A percentile compares a stretch with the other conserved stretches of the same genome.
Evolutionary conservation across 495 filamentous ascomycete genomes (phyloP).

Genomic region (Penicilliopsis zonata): DNA sequence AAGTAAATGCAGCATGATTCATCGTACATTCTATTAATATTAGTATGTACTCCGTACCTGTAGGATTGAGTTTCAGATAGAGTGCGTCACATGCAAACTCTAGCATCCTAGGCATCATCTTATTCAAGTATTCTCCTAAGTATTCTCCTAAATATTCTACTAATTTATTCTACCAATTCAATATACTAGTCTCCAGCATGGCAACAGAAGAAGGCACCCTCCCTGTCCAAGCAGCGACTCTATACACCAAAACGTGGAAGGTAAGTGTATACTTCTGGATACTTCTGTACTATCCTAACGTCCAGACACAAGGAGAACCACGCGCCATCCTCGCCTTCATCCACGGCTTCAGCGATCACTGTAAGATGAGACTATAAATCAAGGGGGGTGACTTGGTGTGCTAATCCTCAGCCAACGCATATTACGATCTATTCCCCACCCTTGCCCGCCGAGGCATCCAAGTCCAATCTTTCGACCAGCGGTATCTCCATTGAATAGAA

Average conservation of each 20-base stretch:
- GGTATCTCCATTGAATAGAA: conserved; percentile 16
- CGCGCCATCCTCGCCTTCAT: conserved; percentile 64
- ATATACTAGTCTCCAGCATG: too few relatives aligned
- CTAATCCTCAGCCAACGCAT: conserved; percentile 41
- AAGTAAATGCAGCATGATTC: too few relatives aligned
- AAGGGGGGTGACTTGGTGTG: too few relatives aligned
- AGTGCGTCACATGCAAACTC: too few relatives aligned
- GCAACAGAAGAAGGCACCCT: conserved; percentile 17
- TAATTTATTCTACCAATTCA: too few relatives aligned
- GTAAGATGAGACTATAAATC: conserved; percentile 12
- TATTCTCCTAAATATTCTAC: too few relatives aligned
- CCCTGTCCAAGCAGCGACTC: conserved; percentile 35
- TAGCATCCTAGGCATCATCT: too few relatives aligned
- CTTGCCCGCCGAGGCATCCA: conserved; percentile 64
- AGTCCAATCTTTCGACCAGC: conserved; percentile 68
- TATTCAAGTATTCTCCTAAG: too few relatives aligned
- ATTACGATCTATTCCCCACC: conserved; percentile 52
- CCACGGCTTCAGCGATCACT: conserved; percentile 84
- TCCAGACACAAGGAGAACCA: conserved; percentile 15
- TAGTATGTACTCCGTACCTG: too few relatives aligned
- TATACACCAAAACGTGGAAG: conserved; percentile 83
- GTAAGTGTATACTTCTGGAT: conserved; percentile 29
- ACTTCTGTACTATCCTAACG: not conserved
- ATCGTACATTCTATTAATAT: too few relatives aligned
- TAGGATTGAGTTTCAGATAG: too few relatives aligned